Evolutionary conservation across 257 asterid species (phyloP).

Genomic region (Fraxinus americana): DNA sequence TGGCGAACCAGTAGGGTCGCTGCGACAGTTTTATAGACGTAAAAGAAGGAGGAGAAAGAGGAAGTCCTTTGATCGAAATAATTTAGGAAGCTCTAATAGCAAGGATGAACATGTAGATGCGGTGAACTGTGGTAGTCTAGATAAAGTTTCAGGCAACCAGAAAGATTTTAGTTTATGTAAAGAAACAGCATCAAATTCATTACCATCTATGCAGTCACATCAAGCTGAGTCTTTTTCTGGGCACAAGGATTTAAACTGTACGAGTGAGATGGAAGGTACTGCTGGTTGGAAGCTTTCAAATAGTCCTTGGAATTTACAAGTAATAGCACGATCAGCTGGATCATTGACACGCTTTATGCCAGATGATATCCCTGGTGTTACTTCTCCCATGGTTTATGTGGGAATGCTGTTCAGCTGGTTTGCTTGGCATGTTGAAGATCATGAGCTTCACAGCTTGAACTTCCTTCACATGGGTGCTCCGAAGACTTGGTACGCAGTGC

Average conservation of each 20-base stretch:
- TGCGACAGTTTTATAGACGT: slow-evolving; percentile 49
- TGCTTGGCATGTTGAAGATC: too few relatives aligned
- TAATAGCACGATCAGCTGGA: too few relatives aligned
- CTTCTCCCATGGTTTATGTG: too few relatives aligned
- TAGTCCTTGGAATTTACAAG: too few relatives aligned
- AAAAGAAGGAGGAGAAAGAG: slow-evolving; percentile 69
- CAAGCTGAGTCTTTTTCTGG: slow-evolving; percentile 36
- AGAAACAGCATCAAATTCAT: slow-evolving; percentile 41
- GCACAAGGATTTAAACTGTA: slow-evolving; percentile 13
- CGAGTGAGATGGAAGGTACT: too few relatives aligned
- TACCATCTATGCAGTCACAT: slow-evolving; percentile 33
- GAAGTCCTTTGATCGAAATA: slow-evolving; percentile 67
- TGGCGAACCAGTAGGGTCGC: slow-evolving; percentile 79
- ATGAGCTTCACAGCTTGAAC: too few relatives aligned
- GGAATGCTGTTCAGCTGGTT: too few relatives aligned
- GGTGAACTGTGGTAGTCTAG: slow-evolving; percentile 33
- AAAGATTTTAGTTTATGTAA: slow-evolving; percentile 34
- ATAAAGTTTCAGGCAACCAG: slow-evolving; percentile 41
- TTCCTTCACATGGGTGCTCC: too few relatives aligned
- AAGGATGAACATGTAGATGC: slow-evolving; percentile 45
- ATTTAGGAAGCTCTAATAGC: slow-evolving; percentile 37
- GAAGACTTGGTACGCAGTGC: too few relatives aligned
- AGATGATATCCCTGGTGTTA: too few relatives aligned
- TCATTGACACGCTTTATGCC: too few relatives aligned
- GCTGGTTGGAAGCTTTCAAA: too few relatives aligned